These are phyloP conservation scores for Drechslerella dactyloides DNA, from an alignment of 2,329 filamentous ascomycete genomes.

Conservation along the genomic window DNA sequence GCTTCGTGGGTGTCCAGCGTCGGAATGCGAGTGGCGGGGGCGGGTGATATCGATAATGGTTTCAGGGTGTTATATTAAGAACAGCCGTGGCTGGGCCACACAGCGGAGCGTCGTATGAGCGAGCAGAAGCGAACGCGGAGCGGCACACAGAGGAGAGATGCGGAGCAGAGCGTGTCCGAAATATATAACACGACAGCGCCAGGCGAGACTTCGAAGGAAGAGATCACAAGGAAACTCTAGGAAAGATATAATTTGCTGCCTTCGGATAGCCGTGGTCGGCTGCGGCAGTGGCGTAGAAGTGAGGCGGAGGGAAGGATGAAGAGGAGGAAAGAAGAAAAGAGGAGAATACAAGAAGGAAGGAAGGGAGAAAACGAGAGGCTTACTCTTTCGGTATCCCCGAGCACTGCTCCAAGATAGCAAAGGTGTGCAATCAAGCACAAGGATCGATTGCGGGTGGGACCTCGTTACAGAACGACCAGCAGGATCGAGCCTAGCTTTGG, in stretches of 20 bases:
- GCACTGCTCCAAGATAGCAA: slow-evolving; percentile 22
- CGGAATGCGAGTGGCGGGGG: slow-evolving; percentile 48
- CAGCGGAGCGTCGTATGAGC: slow-evolving; percentile 18
- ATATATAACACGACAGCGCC: slow-evolving; percentile 8
- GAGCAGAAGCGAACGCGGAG: not conserved
- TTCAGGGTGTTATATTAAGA: slow-evolving; percentile 41
- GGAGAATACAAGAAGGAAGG: slow-evolving; percentile 16
- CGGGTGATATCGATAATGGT: slow-evolving; percentile 50
- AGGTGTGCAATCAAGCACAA: slow-evolving; percentile 20
- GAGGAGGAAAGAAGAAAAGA: slow-evolving; percentile 25
- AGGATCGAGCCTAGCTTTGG: slow-evolving; percentile 48
- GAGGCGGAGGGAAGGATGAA: slow-evolving; percentile 32
- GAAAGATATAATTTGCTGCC: slow-evolving; percentile 18
- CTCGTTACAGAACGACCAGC: slow-evolving; percentile 21
- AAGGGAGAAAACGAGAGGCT: slow-evolving; percentile 33
- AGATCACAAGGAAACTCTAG: slow-evolving; percentile 20
- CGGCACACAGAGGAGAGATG: not conserved
- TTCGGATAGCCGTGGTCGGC: slow-evolving; percentile 11
- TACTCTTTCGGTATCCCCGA: slow-evolving; percentile 45
- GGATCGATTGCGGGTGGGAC: slow-evolving; percentile 28
- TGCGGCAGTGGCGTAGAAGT: slow-evolving; percentile 19
- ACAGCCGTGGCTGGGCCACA: slow-evolving; percentile 29
- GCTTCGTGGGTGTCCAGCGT: slow-evolving; percentile 10
- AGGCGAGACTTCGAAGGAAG: slow-evolving; percentile 29
- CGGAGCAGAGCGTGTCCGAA: slow-evolving; percentile 5